Conservation (phyloP, 2,329 filamentous ascomycete genomes). For the Cadophora gregata region DNA sequence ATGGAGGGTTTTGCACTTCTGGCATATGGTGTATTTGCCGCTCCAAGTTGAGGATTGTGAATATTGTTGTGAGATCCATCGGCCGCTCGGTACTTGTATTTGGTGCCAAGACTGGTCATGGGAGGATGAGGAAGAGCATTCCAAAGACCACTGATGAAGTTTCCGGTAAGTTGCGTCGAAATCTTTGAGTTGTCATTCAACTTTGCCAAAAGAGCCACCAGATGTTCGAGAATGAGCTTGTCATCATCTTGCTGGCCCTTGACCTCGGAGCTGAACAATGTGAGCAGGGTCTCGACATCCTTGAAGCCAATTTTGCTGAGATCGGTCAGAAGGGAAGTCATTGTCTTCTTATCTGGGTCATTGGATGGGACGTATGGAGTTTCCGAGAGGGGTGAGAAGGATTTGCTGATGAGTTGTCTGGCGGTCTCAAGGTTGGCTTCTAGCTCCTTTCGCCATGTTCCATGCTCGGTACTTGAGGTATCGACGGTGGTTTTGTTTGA, state of each 20-base stretch:
- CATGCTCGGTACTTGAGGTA: constrained; percentile 31
- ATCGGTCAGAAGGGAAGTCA: constrained; percentile 49
- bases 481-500: constrained; percentile 22
- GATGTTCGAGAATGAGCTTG: constrained; percentile 76
- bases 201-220: constrained; percentile 55
- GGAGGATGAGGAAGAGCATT: constrained; percentile 75
- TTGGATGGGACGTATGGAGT: constrained; percentile 47
- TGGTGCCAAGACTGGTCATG: constrained; percentile 65
- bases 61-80: constrained; percentile 78
- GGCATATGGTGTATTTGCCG: constrained; percentile 70
- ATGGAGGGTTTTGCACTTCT: constrained; percentile 66
- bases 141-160: constrained; percentile 74
- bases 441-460: constrained; percentile 42
- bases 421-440: constrained; percentile 47
- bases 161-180: constrained; percentile 60
- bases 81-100: constrained; percentile 68
- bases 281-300: constrained; percentile 62
- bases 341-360: constrained; percentile 37
- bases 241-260: constrained; percentile 74
- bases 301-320: constrained; percentile 54
- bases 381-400: constrained; percentile 47
- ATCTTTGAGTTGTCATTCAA: constrained; percentile 40
- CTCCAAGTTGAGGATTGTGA: constrained; percentile 67
- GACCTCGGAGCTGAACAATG: constrained; percentile 65
- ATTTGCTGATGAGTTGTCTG: constrained; percentile 48